These are phyloP conservation scores for Penicillium angulare DNA, from an alignment of 495 filamentous ascomycete species.

Conservation along the genomic window DNA sequence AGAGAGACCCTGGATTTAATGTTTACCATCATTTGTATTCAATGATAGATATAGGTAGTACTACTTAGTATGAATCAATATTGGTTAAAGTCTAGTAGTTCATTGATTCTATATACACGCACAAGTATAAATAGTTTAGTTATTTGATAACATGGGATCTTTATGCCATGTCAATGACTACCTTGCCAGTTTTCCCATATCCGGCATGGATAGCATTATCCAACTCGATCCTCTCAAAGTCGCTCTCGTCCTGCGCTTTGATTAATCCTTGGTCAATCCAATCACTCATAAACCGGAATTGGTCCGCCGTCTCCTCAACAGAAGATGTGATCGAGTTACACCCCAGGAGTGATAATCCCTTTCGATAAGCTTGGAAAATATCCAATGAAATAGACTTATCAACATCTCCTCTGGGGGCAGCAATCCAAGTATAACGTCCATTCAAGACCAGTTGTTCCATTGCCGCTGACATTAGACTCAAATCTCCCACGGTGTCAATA, in stretches of 20 bases:
- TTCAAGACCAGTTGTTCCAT: conserved; percentile 11
- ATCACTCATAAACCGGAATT: conserved; percentile 5
- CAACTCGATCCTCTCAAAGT: conserved; percentile 7
- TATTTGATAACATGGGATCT: not conserved
- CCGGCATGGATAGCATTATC: conserved; percentile 13
- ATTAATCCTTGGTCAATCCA: conserved; percentile 15
- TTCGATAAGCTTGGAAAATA: conserved; percentile 21
- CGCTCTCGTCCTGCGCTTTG: conserved; percentile 8
- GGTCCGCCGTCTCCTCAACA: conserved; percentile 11
- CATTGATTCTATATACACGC: no score
- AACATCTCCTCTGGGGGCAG: conserved; percentile 13
- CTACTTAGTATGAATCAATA: no score
- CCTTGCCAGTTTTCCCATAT: conserved; percentile 10
- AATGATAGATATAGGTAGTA: no score
- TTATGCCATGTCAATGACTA: conserved; percentile 15
- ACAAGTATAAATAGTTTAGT: no score
- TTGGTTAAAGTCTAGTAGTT: no score
- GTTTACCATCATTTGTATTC: no score
- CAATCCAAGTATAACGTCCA: conserved; percentile 22
- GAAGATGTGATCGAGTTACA: conserved; percentile 13
- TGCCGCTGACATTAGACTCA: conserved; percentile 12
- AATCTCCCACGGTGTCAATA: conserved; percentile 19
- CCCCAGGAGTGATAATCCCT: conserved; percentile 15
- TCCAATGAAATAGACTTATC: conserved; percentile 12
- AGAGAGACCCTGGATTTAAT: not conserved